Conservation (phyloP, 2,329 filamentous ascomycete species). For the Leptographium radiaticola region DNA sequence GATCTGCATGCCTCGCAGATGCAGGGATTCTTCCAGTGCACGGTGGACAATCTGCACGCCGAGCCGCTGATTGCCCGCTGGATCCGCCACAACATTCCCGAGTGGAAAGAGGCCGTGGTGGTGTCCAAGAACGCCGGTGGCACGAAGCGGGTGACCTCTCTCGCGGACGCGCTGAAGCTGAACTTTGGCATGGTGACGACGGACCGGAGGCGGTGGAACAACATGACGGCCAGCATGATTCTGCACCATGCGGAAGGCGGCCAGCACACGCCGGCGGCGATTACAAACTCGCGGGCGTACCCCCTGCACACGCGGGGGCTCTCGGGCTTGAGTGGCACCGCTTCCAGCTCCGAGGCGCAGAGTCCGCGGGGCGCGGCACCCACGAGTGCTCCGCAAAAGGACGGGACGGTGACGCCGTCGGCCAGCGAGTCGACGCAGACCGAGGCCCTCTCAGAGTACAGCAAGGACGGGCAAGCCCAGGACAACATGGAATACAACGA, state of each 20-base stretch:
- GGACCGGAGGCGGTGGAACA: conserved; percentile 52
- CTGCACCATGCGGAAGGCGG: conserved; percentile 53
- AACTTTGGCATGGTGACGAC: conserved; percentile 96
- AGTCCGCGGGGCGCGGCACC: not conserved
- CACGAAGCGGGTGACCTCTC: conserved; percentile 89
- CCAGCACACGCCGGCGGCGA: conserved; percentile 31
- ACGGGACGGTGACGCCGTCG: not conserved
- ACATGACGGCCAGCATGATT: conserved; percentile 69
- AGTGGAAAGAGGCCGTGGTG: conserved; percentile 85
- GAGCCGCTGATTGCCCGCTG: conserved; percentile 91
- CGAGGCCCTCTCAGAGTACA: not conserved
- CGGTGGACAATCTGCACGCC: conserved; percentile 92
- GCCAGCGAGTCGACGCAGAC: not conserved
- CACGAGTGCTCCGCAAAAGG: not conserved
- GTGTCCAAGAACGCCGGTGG: conserved; percentile 97
- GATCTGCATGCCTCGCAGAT: conserved; percentile 97
- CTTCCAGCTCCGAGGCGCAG: not conserved
- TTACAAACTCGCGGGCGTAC: conserved; percentile 16
- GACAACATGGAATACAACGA: conserved; percentile 52
- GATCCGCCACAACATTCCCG: conserved; percentile 78
- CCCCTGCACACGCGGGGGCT: not conserved
- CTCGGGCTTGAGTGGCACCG: not conserved
- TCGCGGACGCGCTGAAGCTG: conserved; percentile 90
- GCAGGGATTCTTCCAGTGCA: conserved; percentile 98
- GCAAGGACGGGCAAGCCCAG: conserved; percentile 19